Base-by-base conservation (phyloP, 2,329 filamentous ascomycete genomes). In the Penicillium aurantiogriseum region DNA sequence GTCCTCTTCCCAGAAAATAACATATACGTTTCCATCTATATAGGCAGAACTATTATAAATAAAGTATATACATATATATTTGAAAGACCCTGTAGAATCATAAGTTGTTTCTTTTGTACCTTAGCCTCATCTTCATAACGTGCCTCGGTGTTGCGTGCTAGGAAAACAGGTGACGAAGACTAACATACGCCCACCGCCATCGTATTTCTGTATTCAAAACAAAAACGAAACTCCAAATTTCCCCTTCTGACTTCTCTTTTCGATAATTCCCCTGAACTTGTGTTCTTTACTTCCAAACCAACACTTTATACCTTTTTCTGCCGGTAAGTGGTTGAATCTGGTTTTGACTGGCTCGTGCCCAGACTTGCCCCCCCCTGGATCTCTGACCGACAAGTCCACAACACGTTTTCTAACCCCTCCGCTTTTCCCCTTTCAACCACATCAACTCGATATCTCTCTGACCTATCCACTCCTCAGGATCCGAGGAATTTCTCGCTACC, bases 151-250 rank as follows among this genome's bases (percentile, higher is more conserved):
- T 53, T 53, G 31, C 42, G 51, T 53, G 51, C 42, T 53, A 44
- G 13, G 10, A 33, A 60, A 50, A 47, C 62, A 66, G 70, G 71
- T 74, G 71, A 74, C 71, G 62, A 64, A 71, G 65, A 69, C 72
- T 74, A 23, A 23, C 23, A 23, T 23, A 74, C 73, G 71, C 73
- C 64, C 68, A 63, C 66, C 67, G 66, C 68, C 65, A 70, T 68
- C 56, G 70, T 71, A 67, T 64, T 68, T 65, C 57, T 57, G 61
- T 56, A 66, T 66, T 71, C 71, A 69, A 73, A 74, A 73, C 62
- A 67, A 65, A 66, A 70, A 66, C 66, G 67, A 63, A 64, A 60
- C 40, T 17, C 31, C 43, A 17, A 45, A 49, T 36, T 58, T 52
- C 39, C 53, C 57, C 57, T 45, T 46, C 38, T 44, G 50, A 39